These are phyloP conservation scores for Epichloe baconii DNA, from an alignment of 2,329 filamentous ascomycete species.

Conservation along the genomic window DNA sequence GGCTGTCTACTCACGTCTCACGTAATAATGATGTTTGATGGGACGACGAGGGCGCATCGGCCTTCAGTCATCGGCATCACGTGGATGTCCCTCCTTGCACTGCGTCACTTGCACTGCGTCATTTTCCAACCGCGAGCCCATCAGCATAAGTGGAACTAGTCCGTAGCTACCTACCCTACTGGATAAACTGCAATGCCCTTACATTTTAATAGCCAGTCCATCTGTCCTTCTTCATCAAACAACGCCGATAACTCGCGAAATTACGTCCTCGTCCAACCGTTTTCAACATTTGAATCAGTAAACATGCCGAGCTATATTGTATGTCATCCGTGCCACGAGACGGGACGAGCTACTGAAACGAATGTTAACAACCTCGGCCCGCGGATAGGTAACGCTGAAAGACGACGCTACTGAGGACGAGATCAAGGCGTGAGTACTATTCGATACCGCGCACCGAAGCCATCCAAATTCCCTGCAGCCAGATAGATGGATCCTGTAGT, in stretches of 20 bases:
- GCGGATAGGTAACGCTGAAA: slow-evolving; percentile 63
- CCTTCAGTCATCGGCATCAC: too few species aligned
- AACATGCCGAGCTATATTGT: slow-evolving; percentile 47
- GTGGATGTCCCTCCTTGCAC: too few species aligned
- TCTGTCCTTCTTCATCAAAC: slow-evolving; percentile 2
- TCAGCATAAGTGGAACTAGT: too few species aligned
- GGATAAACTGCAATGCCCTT: not conserved
- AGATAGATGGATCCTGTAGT: too few species aligned
- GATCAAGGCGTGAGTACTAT: slow-evolving; percentile 46
- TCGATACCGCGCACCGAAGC: not conserved
- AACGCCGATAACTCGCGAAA: slow-evolving; percentile 5
- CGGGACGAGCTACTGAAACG: not conserved
- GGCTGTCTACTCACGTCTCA: too few species aligned
- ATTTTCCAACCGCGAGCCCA: too few species aligned
- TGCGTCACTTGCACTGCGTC: too few species aligned
- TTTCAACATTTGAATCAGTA: slow-evolving; percentile 6
- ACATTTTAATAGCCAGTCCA: not conserved
- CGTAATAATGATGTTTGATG: too few species aligned
- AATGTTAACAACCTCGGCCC: slow-evolving; percentile 2
- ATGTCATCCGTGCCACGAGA: not conserved
- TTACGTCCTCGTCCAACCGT: not conserved
- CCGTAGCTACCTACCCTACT: too few species aligned
- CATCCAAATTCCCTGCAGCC: not conserved
- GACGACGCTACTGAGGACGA: slow-evolving; percentile 51
- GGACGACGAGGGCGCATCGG: too few species aligned